Evolutionary conservation across 1,139 yeast genomes (phyloP).

Genomic region (Candida sp.): DNA sequence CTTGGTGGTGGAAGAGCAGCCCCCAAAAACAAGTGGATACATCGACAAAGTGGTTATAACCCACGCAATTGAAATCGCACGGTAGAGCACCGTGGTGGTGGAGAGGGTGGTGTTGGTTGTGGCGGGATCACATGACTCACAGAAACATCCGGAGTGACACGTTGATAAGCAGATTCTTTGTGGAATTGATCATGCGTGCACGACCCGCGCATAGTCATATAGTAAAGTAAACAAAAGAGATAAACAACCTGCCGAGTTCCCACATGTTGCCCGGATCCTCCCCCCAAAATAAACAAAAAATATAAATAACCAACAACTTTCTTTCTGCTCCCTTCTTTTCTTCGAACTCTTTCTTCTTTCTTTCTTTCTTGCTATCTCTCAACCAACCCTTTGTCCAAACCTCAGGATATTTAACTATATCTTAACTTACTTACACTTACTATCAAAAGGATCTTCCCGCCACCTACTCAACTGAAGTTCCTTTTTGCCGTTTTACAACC

Average conservation of each 20-base stretch:
- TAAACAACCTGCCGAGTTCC: background rate
- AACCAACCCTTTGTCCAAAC: background rate
- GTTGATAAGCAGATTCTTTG: conserved; percentile 1
- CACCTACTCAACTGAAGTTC: background rate
- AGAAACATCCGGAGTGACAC: conserved; percentile 10
- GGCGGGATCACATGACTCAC: background rate
- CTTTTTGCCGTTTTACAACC: background rate
- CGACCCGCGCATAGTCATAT: background rate
- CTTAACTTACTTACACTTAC: background rate
- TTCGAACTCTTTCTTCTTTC: background rate
- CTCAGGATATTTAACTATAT: conserved; percentile 3
- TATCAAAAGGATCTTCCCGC: background rate
- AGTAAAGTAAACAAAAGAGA: background rate
- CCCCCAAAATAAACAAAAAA: background rate
- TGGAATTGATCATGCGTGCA: background rate
- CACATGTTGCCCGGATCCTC: background rate
- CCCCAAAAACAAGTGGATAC: no score
- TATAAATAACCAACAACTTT: background rate
- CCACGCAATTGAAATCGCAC: no score
- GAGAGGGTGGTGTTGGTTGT: background rate
- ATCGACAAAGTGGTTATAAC: background rate
- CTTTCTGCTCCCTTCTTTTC: background rate
- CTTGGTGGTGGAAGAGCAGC: no score
- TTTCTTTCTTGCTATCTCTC: background rate
- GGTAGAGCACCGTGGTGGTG: background rate